These are phyloP conservation scores for Aspergillus melleus DNA, from an alignment of 2,329 filamentous ascomycete genomes.

Conservation along the genomic window DNA sequence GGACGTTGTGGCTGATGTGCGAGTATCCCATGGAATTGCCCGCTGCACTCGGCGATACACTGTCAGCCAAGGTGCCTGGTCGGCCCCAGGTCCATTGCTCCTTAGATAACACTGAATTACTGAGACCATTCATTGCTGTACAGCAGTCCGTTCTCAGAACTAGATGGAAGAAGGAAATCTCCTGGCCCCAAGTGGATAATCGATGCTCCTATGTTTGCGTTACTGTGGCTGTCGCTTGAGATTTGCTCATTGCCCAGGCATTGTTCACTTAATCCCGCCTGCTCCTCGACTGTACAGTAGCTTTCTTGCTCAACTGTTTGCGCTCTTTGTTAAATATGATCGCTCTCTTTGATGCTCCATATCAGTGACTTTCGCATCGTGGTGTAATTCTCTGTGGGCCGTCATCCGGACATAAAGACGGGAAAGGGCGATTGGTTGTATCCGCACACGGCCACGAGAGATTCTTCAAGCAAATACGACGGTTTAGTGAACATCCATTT, in stretches of 20 bases:
- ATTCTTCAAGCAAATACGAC: neutral
- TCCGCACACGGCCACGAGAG: neutral
- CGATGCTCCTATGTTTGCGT: neutral
- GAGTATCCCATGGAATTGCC: neutral
- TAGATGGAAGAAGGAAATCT: neutral
- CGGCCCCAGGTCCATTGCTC: neutral
- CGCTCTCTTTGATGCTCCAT: neutral
- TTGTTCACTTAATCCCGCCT: neutral
- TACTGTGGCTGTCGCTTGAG: neutral
- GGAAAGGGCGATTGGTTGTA: neutral
- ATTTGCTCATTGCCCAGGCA: neutral
- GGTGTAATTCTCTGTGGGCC: neutral
- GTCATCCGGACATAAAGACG: neutral
- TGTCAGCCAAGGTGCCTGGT: neutral
- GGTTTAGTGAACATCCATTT: neutral
- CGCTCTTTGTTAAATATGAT: neutral
- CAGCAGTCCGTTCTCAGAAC: neutral
- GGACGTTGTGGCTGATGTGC: neutral
- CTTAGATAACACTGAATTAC: neutral
- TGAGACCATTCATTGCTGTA: neutral
- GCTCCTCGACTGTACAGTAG: neutral
- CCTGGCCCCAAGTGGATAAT: neutral
- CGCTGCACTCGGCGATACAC: neutral
- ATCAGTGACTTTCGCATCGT: neutral
- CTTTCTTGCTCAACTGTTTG: neutral